Evolutionary conservation across 495 filamentous ascomycete genomes (phyloP), one percentile per base, ranked within the genome.

Genomic region (Trichoderma parareesei): DNA sequence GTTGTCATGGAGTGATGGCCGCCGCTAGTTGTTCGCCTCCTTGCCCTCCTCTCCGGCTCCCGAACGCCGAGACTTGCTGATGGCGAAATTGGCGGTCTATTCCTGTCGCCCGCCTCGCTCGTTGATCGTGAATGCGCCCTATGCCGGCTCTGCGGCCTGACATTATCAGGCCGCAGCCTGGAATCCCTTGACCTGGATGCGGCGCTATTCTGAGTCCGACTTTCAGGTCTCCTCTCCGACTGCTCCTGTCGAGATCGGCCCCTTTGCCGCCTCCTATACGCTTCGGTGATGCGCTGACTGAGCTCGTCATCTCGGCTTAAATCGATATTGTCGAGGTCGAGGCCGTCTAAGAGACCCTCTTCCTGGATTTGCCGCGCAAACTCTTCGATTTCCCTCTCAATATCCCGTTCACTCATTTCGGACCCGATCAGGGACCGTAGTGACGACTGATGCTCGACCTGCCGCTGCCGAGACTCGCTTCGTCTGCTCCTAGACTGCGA

Each of bases 341-440:
- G 84, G 40, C 91, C 91, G 67, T 96, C 90, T 62, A 97, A 72
- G 61, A 96, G 73, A 0, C 92, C 92, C 68, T 96, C 92, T 68
- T 93, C 90, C 67, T 92, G 84, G 61, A 97, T 96, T 74, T 94
- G 90, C 46, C 89, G 81, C 67, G 93, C 78, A 66, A 97, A 96
- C 71, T 94, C 92, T 70, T 93, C 91, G 65, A 82, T 79, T 68
- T 82, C 79, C 46, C 73, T 67, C 72, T 95, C 87, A 71, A 94
- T 82, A 64, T 92, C 91, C 57, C 79, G 76, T 20, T 82, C 80
- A 70, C 89, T 89, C n/a, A 88, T 72, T 67, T 92, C 89, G 13
- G 85, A 77, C 67, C 88, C 90, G 64, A 97, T 81, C 67, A 97
- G 70, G n/a, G 88, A 93, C 64, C 92, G 80, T 68, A 97, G 78